Evolutionary conservation across 78 protist genomes (phyloP).

Genomic region (Cavenderia fasciculata): DNA sequence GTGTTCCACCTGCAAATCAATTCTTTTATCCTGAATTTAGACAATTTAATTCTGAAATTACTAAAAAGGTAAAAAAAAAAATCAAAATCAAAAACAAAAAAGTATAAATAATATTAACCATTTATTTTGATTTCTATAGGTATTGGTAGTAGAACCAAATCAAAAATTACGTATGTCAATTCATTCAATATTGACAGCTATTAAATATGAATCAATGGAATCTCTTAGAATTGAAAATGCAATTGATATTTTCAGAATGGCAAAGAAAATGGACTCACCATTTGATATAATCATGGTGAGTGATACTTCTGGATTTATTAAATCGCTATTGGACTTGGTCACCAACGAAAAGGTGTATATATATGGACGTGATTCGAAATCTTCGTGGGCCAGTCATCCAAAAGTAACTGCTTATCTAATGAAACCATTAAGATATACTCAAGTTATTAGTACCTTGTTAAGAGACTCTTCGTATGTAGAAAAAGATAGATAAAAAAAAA

Average conservation of each 20-base stretch:
- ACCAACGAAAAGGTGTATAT: conserved; percentile 11
- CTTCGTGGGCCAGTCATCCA: background rate
- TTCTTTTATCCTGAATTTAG: conserved; percentile 54
- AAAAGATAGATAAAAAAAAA: too few relatives aligned
- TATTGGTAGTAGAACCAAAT: conserved; percentile 20
- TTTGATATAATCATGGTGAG: conserved; percentile 9
- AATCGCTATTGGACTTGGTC: background rate
- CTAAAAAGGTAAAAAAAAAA: too few relatives aligned
- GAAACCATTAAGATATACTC: conserved; percentile 36
- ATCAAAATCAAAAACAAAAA: too few relatives aligned
- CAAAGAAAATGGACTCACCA: background rate
- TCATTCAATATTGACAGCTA: background rate
- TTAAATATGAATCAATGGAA: conserved; percentile 20
- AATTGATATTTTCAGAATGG: background rate
- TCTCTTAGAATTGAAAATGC: background rate
- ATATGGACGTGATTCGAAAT: conserved; percentile 18
- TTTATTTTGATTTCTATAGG: too few relatives aligned
- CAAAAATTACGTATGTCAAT: conserved; percentile 24
- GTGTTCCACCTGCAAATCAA: conserved; percentile 64
- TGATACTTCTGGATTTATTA: background rate
- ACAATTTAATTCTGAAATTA: too few relatives aligned
- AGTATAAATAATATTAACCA: too few relatives aligned
- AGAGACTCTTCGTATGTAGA: too few relatives aligned
- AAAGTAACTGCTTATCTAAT: conserved; percentile 3
- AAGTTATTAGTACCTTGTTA: conserved; percentile 10